Evolutionary conservation across 2,329 filamentous ascomycete genomes (phyloP).

Genomic region (Talaromyces atroroseus): DNA sequence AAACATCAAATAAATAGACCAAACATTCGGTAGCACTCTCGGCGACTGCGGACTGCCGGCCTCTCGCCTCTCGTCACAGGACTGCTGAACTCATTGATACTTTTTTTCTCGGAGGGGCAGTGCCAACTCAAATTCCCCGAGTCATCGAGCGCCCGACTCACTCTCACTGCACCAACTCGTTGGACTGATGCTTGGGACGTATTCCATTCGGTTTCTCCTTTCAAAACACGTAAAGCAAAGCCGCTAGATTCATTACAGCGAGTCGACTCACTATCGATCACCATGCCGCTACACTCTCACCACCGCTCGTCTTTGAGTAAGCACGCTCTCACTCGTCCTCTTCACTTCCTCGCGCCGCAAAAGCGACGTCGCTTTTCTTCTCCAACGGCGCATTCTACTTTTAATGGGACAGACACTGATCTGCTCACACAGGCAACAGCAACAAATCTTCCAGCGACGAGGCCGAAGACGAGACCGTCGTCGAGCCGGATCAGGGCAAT

Average conservation of each 20-base stretch:
- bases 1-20: too few species aligned
- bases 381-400: not conserved
- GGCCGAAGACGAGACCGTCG: constrained; percentile 69
- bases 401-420: not conserved
- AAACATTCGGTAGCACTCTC: not conserved
- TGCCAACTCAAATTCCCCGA: not conserved
- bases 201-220: not conserved
- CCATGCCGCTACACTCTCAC: constrained; percentile 31
- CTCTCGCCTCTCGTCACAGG: too few species aligned
- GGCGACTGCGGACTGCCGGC: not conserved
- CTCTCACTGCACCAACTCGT: not conserved
- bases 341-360: not conserved
- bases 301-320: constrained; percentile 36
- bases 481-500: constrained; percentile 92
- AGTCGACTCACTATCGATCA: not conserved
- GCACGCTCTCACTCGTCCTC: constrained; percentile 12
- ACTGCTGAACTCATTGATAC: too few species aligned
- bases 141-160: not conserved
- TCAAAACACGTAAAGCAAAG: too few species aligned
- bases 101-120: not conserved
- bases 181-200: not conserved
- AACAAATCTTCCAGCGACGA: constrained; percentile 56
- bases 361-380: not conserved
- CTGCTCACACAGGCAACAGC: constrained; percentile 27
- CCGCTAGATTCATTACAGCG: not conserved